Evolutionary conservation across 805 yeast genomes (phyloP).

Genomic region (Zygosaccharomyces bailii): DNA sequence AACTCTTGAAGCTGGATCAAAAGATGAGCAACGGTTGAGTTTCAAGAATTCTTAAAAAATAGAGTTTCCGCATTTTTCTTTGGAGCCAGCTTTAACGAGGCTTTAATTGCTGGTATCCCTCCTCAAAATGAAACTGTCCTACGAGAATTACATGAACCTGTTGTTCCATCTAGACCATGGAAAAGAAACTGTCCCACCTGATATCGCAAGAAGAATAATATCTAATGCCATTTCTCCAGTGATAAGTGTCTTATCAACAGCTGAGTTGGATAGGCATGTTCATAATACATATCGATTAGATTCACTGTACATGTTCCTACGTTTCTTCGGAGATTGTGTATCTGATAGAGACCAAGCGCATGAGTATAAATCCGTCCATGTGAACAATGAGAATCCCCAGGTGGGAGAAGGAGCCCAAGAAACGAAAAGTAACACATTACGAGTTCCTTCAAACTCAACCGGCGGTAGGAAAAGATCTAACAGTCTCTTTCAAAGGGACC

Average conservation of each 20-base stretch:
- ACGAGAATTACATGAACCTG: slow-evolving; percentile 34
- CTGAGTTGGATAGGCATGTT: slow-evolving; percentile 30
- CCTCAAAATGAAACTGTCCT: slow-evolving; percentile 19
- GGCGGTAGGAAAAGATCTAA: slow-evolving; percentile 30
- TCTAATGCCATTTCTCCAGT: slow-evolving; percentile 36
- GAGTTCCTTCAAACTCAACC: slow-evolving; percentile 1
- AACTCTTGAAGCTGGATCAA: background rate
- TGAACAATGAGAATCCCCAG: background rate
- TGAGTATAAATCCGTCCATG: slow-evolving; percentile 13
- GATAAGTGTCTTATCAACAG: slow-evolving; percentile 32
- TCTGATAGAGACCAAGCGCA: slow-evolving; percentile 35
- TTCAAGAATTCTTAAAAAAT: background rate
- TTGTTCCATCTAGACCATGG: slow-evolving; percentile 27
- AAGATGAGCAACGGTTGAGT: background rate
- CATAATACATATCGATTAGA: slow-evolving; percentile 26
- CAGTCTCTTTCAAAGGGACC: slow-evolving; percentile 33
- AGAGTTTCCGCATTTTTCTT: background rate
- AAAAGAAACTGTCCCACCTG: slow-evolving; percentile 31
- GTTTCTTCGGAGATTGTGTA: slow-evolving; percentile 36
- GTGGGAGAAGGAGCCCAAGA: background rate
- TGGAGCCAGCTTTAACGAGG: slow-evolving; percentile 1
- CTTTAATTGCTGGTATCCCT: background rate
- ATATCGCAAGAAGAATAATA: slow-evolving; percentile 32
- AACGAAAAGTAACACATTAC: background rate
- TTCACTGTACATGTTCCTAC: slow-evolving; percentile 31